These are phyloP conservation scores for Gorgonomyces haynaldii DNA, from an alignment of 192 early-diverging fungal genomes.

Conservation along the genomic window DNA sequence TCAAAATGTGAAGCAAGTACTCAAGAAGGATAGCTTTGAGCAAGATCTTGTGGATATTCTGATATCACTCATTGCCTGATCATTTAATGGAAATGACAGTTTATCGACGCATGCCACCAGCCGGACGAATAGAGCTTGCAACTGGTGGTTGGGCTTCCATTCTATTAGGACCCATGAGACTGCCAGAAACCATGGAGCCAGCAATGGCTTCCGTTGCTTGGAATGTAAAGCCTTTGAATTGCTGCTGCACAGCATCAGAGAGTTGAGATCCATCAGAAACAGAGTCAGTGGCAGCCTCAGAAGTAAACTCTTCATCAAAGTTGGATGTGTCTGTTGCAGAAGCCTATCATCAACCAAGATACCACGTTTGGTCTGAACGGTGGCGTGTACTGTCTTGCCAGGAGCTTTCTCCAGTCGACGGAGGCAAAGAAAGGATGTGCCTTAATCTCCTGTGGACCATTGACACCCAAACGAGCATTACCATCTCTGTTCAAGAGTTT, in stretches of 20 bases:
- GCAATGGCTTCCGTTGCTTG: conserved; percentile 7
- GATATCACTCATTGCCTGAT: too few species aligned
- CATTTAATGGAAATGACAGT: too few species aligned
- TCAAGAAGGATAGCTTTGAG: too few species aligned
- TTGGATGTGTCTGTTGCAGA: conserved; percentile 90
- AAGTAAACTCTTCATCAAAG: conserved; percentile 97
- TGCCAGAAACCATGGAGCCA: neutral
- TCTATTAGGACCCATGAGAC: neutral
- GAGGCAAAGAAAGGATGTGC: conserved; percentile 40
- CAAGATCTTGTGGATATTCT: too few species aligned
- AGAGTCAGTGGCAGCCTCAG: conserved; percentile 84
- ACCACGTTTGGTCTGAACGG: conserved; percentile 88
- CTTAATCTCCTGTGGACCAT: conserved; percentile 85
- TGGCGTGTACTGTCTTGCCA: conserved; percentile 81
- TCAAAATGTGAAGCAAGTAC: too few species aligned
- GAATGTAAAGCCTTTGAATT: conserved; percentile 93
- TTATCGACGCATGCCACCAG: neutral
- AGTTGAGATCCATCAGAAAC: conserved; percentile 65
- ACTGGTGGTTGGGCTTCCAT: neutral
- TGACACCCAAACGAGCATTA: conserved; percentile 59
- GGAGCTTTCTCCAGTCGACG: conserved; percentile 62
- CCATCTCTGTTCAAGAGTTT: conserved; percentile 71
- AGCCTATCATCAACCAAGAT: conserved; percentile 22
- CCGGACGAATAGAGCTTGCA: neutral
- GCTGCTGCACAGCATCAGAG: conserved; percentile 80